Conservation (phyloP, 306 rosid genomes). For the Ceratonia siliqua region DNA sequence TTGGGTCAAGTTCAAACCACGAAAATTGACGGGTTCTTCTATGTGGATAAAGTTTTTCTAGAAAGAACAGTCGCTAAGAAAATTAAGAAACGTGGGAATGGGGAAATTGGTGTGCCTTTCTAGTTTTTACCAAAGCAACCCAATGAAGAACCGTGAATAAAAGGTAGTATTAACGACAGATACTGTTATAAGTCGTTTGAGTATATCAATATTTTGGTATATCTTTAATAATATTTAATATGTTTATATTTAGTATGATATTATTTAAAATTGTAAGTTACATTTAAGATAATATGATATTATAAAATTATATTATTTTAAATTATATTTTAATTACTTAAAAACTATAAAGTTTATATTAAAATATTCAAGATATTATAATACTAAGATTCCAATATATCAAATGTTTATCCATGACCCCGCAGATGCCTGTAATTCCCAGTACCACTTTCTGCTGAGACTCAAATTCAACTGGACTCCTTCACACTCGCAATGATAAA, state of each 20-base stretch:
- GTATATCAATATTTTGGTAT: too few species aligned
- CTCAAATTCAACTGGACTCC: neutral
- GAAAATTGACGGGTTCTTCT: slow-evolving; percentile 10
- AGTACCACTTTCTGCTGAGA: neutral
- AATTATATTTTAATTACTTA: too few species aligned
- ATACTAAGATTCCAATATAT: too few species aligned
- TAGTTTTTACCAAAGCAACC: slow-evolving; percentile 11
- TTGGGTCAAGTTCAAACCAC: slow-evolving; percentile 31
- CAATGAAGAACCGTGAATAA: neutral
- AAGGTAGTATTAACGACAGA: neutral
- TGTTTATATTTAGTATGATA: too few species aligned
- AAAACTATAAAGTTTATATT: too few species aligned
- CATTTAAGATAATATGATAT: too few species aligned
- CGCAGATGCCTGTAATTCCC: neutral
- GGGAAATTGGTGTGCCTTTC: slow-evolving; percentile 9
- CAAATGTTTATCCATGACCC: neutral
- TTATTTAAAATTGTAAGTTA: too few species aligned
- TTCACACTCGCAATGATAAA: too few species aligned
- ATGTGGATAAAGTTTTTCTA: neutral
- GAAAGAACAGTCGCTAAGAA: slow-evolving; percentile 8
- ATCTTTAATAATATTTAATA: too few species aligned
- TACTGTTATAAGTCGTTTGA: neutral
- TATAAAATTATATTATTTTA: too few species aligned
- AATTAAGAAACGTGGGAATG: slow-evolving; percentile 5
- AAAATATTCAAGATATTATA: too few species aligned